Base-by-base conservation (phyloP, 768 basidiomycete genomes). In the Neoboletus magnificus region DNA sequence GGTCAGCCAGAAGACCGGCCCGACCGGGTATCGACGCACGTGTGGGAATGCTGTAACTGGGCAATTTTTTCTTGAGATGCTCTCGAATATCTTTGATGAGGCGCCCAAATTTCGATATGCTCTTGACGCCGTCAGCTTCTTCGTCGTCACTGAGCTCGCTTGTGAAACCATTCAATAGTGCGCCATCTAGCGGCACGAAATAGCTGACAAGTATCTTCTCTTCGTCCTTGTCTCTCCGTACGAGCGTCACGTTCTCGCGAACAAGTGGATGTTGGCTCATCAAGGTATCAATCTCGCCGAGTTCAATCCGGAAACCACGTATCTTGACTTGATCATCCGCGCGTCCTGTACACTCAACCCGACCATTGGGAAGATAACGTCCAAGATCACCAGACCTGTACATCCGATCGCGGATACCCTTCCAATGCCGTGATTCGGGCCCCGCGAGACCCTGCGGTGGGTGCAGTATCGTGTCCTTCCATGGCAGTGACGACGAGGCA, bases 281-380 rank as follows among this genome's bases (percentile, higher is more conserved):
- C 74, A 96, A 87, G 0, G 91, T 97, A 70, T 99, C 97, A 61
- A 99, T 97, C 71, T 99, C 97, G 16, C 95, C 95, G 8, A 98
- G 82, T 70, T 99, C 97, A 66, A 99, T 98, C 25, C 97, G 82
- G 85, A 99, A 99, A 2, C 97, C 97, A 52, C 97, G 90, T 72
- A 99, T 98, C 76, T 99, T 98, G 75, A 99, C 92, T 68, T 99
- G 97, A 68, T 98, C 96, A 68, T 99, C 97, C 2, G 96, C 95
- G 22, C 97, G 84, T 20, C 97, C 97, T 0, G 91, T 94, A 69
- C 97, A 98, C 71, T 99, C 97, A 12, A 99, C 97, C 32, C 82
- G 84, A 5, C 97, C 97, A 69, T 89, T 82, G 1, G 97, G 91
- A 32, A 89, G 77, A 72, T 99, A 99, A 6, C 97, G 85, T 3